Percentiles rank a stretch among this genome's conserved stretches.
Evolutionary conservation across 2,329 filamentous ascomycete genomes (phyloP).

Genomic region (Colletotrichum tofieldiae): DNA sequence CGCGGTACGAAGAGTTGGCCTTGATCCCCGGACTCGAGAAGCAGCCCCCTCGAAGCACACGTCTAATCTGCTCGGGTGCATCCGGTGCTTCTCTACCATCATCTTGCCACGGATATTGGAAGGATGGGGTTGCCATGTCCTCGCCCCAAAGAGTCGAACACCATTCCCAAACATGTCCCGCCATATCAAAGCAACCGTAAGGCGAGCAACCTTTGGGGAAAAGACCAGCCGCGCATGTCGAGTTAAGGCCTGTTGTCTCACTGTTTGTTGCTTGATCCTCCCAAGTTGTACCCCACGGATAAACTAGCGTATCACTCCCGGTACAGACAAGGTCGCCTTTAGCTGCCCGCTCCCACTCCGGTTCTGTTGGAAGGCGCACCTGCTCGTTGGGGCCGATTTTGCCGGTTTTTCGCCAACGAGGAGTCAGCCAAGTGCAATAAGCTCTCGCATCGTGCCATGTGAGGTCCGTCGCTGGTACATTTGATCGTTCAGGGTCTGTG

Average conservation of each 20-base stretch:
- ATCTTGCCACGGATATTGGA: slow-evolving; percentile 15
- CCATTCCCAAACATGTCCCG: slow-evolving; percentile 33
- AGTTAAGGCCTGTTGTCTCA: slow-evolving; percentile 13
- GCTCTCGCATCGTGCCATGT: slow-evolving; percentile 25
- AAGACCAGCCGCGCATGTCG: slow-evolving; percentile 13
- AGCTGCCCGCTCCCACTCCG: slow-evolving; percentile 26
- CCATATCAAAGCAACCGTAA: slow-evolving; percentile 22
- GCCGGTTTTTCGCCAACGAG: not conserved
- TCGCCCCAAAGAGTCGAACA: slow-evolving; percentile 34
- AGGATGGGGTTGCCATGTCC: slow-evolving; percentile 20
- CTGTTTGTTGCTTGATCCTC: not conserved
- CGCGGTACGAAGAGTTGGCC: slow-evolving; percentile 32
- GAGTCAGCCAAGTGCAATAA: slow-evolving; percentile 30
- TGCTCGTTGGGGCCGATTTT: not conserved
- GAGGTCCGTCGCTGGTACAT: slow-evolving; percentile 28
- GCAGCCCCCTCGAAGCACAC: slow-evolving; percentile 6
- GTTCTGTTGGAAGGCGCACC: slow-evolving; percentile 23
- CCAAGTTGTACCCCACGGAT: slow-evolving; percentile 17
- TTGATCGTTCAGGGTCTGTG: slow-evolving; percentile 1
- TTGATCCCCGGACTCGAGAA: slow-evolving; percentile 26
- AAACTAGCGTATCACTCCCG: not conserved
- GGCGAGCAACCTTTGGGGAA: slow-evolving; percentile 23
- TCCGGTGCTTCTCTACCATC: slow-evolving; percentile 9
- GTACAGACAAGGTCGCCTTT: not conserved
- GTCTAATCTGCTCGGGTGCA: not conserved